Evolutionary conservation across 306 rosid genomes (phyloP).

Genomic region (Clitoria ternatea): DNA sequence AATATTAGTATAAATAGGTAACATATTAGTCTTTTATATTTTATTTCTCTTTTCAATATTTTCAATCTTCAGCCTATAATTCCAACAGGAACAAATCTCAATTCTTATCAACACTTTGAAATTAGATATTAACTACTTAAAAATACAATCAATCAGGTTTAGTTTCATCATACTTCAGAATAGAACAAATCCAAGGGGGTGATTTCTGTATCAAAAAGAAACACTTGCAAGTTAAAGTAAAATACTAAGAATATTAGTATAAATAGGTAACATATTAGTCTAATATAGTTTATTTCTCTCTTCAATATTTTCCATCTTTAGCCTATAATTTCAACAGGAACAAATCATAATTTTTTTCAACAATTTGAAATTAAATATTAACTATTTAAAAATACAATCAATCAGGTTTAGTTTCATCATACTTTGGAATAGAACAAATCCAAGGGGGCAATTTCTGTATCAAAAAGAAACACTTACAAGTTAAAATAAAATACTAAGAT

Average conservation of each 20-base stretch:
- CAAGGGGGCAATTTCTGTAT: not conserved
- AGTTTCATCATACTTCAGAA: not conserved
- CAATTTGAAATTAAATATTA: not conserved
- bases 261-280: not conserved
- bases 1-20: not conserved
- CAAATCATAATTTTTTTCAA: not conserved
- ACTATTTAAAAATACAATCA: not conserved
- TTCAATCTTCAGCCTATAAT: not conserved
- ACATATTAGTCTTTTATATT: not conserved
- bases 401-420: not conserved
- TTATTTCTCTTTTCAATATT: not conserved
- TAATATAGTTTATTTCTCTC: not conserved
- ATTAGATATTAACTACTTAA: not conserved
- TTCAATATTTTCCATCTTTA: not conserved
- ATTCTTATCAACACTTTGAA: not conserved
- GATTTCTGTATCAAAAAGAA: not conserved
- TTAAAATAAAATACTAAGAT: slow-evolving; percentile 11
- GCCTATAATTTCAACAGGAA: not conserved
- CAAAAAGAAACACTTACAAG: not conserved
- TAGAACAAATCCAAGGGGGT: not conserved
- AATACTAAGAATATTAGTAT: slow-evolving; percentile 12
- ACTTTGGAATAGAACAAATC: not conserved
- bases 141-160: slow-evolving; percentile 8
- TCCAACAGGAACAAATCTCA: not conserved
- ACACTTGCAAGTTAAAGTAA: not conserved